phyloP scores from a whole-genome alignment of 1,284 basidiomycete species.

The Lignosus rhinocerotis region DNA sequence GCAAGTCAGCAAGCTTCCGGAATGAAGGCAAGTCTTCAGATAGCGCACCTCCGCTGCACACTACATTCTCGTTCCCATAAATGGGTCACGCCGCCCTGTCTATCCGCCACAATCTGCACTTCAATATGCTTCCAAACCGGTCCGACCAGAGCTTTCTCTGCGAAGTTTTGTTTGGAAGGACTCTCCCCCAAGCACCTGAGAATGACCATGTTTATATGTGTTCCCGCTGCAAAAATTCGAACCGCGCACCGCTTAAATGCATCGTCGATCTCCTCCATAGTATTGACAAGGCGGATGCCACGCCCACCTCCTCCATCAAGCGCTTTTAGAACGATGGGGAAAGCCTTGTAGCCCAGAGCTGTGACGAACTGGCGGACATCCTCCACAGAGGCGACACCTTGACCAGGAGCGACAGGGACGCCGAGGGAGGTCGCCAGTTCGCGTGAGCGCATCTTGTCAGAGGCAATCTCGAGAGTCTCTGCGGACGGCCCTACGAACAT shows the following conservation, averaged over 20 bases:
- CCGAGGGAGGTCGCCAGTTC: slow-evolving; percentile 44
- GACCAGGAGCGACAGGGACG: slow-evolving; percentile 47
- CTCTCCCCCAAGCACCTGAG: slow-evolving; percentile 39
- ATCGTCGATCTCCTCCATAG: slow-evolving; percentile 33
- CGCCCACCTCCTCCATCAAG: slow-evolving; percentile 58
- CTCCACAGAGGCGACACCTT: slow-evolving; percentile 35
- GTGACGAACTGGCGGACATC: slow-evolving; percentile 38
- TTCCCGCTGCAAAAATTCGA: background rate
- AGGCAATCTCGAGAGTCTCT: slow-evolving; percentile 45
- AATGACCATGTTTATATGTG: background rate
- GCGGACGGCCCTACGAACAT: slow-evolving; percentile 50
- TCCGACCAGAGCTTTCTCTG: slow-evolving; percentile 37
- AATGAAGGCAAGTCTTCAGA: background rate
- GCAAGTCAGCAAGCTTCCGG: background rate
- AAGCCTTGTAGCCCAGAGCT: slow-evolving; percentile 33
- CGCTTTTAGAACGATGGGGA: slow-evolving; percentile 57
- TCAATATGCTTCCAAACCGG: slow-evolving; percentile 22
- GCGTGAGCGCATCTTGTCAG: slow-evolving; percentile 55
- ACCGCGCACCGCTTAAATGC: slow-evolving; percentile 39
- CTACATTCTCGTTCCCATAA: slow-evolving; percentile 24
- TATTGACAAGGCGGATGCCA: slow-evolving; percentile 45
- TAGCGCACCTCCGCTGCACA: slow-evolving; percentile 17
- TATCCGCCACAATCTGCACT: slow-evolving; percentile 20
- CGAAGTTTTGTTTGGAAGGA: slow-evolving; percentile 40
- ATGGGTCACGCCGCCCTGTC: slow-evolving; percentile 9